Evolutionary conservation across 768 basidiomycete genomes (phyloP), one percentile per base, ranked within the genome.

Genomic region (Boletellus sp.): DNA sequence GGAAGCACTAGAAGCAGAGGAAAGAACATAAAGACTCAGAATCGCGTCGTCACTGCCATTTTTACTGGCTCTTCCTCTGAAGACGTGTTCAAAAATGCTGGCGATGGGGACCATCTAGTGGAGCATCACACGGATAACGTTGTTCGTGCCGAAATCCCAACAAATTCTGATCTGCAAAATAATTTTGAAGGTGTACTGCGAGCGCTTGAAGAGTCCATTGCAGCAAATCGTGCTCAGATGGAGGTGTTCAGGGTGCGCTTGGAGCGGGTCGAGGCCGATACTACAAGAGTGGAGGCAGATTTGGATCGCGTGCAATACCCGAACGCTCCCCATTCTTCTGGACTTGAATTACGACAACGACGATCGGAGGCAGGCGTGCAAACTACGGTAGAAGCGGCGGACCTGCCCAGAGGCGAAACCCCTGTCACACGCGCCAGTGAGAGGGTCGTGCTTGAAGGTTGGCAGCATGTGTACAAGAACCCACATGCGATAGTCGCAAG

Each of bases 41-140:
- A 56, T 12, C 58, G 65, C 6, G 52, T 67, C 0, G 55, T 67
- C 40, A 69, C 67, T 7, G 65, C 65, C 38, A 66, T 69, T 32
- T 67, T 67, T 15, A 61, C 65, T 2, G 67, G 58, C 13, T 38
- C 50, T 33, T 20, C 32, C 7, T 13, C 57, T 1, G 47, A 52
- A 15, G 41, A 32, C 13, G 38, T 5, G 12, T 19, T 31, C 20
- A 36, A 39, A 36, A 42, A 15, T 7, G 13, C n/a, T 10, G 16
- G 31, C 3, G 33, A 36, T 8, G 43, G 17, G 5, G 32, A 6
- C 20, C 26, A 45, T 26, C 6, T 41, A 8, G 28, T 16, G 31
- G 45, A 28, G 9, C 36, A 34, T 17, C 23, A 28, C 3, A 2
- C 4, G n/a, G 16, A 22, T 23, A 28, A 12, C 4, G 3, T 37